phyloP scores from a whole-genome alignment of 768 basidiomycete genomes.

The Clitopilus passeckerianus region DNA sequence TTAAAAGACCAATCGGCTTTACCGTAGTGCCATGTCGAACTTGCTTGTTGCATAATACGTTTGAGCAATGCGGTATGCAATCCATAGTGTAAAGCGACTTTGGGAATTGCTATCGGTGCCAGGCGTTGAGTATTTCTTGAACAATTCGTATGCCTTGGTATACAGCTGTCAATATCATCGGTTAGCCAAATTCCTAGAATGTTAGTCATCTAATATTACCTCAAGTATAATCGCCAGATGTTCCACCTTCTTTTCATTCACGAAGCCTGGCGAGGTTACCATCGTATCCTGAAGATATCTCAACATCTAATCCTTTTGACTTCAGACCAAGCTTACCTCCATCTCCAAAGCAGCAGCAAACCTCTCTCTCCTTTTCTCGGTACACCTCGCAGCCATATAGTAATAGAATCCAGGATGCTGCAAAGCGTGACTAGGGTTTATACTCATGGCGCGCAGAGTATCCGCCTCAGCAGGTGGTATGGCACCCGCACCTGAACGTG shows the following conservation, averaged over 20 bases:
- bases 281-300: neutral
- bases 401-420: conserved; percentile 95
- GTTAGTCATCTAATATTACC: conserved; percentile 32
- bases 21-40: conserved; percentile 87
- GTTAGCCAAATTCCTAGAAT: no score
- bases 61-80: conserved; percentile 87
- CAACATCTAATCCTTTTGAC: neutral
- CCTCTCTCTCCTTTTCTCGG: conserved; percentile 66
- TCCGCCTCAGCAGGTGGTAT: conserved; percentile 43
- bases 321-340: conserved; percentile 36
- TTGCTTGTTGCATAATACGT: conserved; percentile 79
- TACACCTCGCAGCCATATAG: conserved; percentile 83
- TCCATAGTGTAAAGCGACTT: conserved; percentile 80
- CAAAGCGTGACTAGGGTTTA: conserved; percentile 78
- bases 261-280: conserved; percentile 61
- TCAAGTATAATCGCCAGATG: conserved; percentile 82
- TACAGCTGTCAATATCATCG: conserved; percentile 54
- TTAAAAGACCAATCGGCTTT: conserved; percentile 11
- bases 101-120: conserved; percentile 45
- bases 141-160: conserved; percentile 90
- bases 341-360: conserved; percentile 56
- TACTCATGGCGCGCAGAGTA: conserved; percentile 53
- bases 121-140: conserved; percentile 67
- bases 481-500: conserved; percentile 1
- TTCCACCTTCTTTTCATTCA: conserved; percentile 90